Base-by-base conservation (phyloP, 129 eudicot species). In the Cynara cardunculus region DNA sequence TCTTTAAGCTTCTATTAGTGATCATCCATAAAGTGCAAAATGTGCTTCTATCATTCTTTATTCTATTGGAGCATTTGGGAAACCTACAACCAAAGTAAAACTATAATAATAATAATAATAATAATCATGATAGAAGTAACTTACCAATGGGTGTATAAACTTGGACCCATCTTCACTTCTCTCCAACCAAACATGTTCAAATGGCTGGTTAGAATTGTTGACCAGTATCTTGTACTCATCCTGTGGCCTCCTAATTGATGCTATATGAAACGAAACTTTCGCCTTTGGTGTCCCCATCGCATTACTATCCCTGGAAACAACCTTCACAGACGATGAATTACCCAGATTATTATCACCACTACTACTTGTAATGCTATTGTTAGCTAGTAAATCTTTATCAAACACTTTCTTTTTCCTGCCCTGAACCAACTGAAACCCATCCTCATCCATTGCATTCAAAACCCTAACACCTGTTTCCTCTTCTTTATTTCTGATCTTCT, bases 161-260 rank as follows among this genome's bases (percentile, higher is more conserved):
- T 85, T 86, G n/a, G 97, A 85, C 6, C 97, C 97, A 84, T 96
- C 97, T 73, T 89, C 91, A 84, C 90, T 87, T 41, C 85, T 88
- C 82, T 89, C 85, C 87, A 90, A 74, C 95, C 92, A 92, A 70
- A 92, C 93, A 88, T 96, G 97, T 69, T 92, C 89, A 77, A 87
- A 92, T 0, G 92, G 97, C 94, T 89, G 90, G 35, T 92, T 92
- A 0, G 82, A 14, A 78, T 95, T 92, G 46, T 90, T 91, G 21
- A 95, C 99, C 69, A 88, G 59, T 13, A 95, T 90, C 76, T 88
- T 92, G 83, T 87, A 92, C 92, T 86, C 95, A 62, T 89, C 92
- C 64, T 95, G 99, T 5, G 99, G 99, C 85, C 83, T 84, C 5
- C 84, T 84, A 28, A 95, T 89, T 0, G 89, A 76, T 0, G 97